Evolutionary conservation across 2,329 filamentous ascomycete species (phyloP), one percentile per base, ranked within the genome.

Genomic region (Ophiocordyceps camponoti-saundersi): DNA sequence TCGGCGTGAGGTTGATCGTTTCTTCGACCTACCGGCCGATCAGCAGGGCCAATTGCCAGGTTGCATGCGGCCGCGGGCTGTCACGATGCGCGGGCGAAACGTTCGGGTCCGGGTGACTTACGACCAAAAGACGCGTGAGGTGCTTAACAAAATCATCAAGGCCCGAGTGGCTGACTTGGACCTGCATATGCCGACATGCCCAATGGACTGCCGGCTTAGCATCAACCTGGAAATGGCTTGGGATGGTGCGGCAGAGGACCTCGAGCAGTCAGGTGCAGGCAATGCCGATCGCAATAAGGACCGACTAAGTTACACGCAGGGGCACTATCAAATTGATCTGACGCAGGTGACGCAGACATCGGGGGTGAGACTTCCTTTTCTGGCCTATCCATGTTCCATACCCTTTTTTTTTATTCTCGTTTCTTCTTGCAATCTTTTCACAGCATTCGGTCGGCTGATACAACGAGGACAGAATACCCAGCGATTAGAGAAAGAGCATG

Each of bases 161-260:
- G 79, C 81, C 23, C 79, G 88, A n/a, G 72, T 96, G 15, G 80
- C 78, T 23, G 88, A 98, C 60, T 67, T 95, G n/a, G 84, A 95
- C 56, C 74, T 98, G 18, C 82, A 84, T 63, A 83, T 87, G 54
- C 90, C 92, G 0, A 69, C 70, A 45, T 76, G 75, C 10, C 77
- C 78, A 3, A 85, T 95, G 57, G 92, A 98, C 64, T 95, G 88
- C 65, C 85, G 92, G 12, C 81, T 98, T 54, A 94, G 87, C 56
- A 80, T 98, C 58, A 96, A 95, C 59, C 74, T 98, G 2, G 93
- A 98, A 76, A 88, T 93, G 76, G 75, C 82, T 47, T 94, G 81
- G 68, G 74, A 87, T 3, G 86, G 88, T 2, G 57, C 84, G 0
- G 70, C 79, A 3, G 68, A 75, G 39, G 74, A 77, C 49, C 61